Evolutionary conservation across 129 eudicot genomes (phyloP), one percentile per base, ranked within the genome.

Genomic region (Artemisia annua): DNA sequence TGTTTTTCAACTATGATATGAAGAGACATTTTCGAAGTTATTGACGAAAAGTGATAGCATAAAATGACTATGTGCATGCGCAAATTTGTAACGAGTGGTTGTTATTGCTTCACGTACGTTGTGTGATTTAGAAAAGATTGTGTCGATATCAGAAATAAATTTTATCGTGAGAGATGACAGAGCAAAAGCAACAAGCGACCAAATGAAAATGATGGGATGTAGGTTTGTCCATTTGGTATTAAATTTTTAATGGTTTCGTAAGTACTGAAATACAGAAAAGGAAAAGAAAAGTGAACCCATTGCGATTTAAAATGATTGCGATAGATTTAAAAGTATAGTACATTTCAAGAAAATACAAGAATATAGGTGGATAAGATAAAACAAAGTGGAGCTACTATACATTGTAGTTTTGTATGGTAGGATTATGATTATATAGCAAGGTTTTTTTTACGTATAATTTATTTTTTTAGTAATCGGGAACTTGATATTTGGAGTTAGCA

Each of bases 51-150:
- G 43, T 18, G 35, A 43, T 57, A 1, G 9, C 48, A 10, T 26
- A 20, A 48, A 61, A 48, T 22, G 49, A 72, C 68, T 72, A 17
- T 48, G 16, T 15, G 17, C 63, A n/a, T n/a, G 51, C 19, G 22
- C 13, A 30, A 28, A 15, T 26, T 49, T 15, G 22, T 32, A 62
- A 70, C 20, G 69, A 62, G 70, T 63, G 70, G 78, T 50, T n/a
- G 43, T 28, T 4, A 69, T 48, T 72, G 69, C 17, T 72, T 72
- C 18, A 43, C 56, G 20, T 35, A 7, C 56, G 20, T 19, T 20
- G 4, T 24, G 8, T 16, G 76, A 58, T 71, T 44, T 35, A 20
- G 17, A 72, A 30, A 24, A 7, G 30, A 72, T 48, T 48, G 39
- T 73, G 53, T 49, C 63, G 26, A 50, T 62, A 28, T 73, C 32